Conservation (phyloP, 2,329 filamentous ascomycete species). For the Colletotrichum noveboracense region DNA sequence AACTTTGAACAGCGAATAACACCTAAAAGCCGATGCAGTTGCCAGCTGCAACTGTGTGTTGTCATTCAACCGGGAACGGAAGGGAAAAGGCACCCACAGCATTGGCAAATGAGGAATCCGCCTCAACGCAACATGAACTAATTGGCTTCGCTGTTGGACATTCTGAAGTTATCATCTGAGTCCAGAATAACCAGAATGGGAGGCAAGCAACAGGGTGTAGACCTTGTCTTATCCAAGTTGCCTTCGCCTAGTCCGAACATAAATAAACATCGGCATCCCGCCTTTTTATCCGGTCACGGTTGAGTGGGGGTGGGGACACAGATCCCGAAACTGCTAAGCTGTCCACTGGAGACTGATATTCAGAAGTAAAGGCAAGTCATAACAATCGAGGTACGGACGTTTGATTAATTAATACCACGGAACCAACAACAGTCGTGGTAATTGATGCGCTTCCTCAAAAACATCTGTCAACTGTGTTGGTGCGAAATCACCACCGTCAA, state of each 20-base stretch:
- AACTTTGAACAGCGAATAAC: not conserved
- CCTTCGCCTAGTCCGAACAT: not conserved
- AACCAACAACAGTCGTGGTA: too few species aligned
- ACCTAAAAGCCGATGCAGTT: not conserved
- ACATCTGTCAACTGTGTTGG: too few species aligned
- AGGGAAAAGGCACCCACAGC: not conserved
- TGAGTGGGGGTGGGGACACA: not conserved
- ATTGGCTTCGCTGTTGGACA: not conserved
- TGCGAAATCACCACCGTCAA: too few species aligned
- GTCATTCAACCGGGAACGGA: not conserved
- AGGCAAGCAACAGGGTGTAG: not conserved
- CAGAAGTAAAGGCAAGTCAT: too few species aligned
- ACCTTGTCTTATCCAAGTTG: not conserved
- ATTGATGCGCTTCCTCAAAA: too few species aligned
- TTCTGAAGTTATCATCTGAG: not conserved
- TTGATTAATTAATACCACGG: too few species aligned
- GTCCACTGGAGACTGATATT: too few species aligned
- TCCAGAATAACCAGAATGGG: not conserved
- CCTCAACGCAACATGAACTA: not conserved
- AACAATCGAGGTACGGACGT: too few species aligned
- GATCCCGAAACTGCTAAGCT: not conserved
- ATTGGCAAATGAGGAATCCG: not conserved
- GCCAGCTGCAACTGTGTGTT: not conserved
- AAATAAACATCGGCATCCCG: not conserved
- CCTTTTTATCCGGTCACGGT: not conserved